phyloP scores from a whole-genome alignment of 345 rosid species.

The Gossypium raimondii region DNA sequence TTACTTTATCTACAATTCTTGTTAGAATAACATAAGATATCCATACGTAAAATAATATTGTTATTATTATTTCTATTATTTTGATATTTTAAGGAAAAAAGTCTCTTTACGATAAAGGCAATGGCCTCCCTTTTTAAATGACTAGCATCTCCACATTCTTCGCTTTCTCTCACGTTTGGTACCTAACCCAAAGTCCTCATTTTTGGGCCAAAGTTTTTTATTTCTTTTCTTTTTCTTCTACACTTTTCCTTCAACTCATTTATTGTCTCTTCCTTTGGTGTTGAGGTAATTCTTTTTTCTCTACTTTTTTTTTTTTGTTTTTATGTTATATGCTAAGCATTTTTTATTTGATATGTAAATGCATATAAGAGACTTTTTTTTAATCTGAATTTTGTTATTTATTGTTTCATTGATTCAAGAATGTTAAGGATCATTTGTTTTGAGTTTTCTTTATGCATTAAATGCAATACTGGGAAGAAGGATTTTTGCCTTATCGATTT shows the following conservation, averaged over 20 bases:
- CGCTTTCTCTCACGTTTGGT: constrained; percentile 23
- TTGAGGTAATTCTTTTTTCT: constrained; percentile 20
- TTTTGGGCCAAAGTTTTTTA: constrained; percentile 2
- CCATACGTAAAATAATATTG: too few relatives aligned
- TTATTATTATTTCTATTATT: too few relatives aligned
- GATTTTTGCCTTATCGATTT: neutral
- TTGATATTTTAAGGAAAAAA: too few relatives aligned
- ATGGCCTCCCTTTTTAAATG: too few relatives aligned
- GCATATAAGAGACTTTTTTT: neutral
- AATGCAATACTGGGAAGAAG: neutral
- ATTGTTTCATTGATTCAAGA: neutral
- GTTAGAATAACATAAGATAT: too few relatives aligned
- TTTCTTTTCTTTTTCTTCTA: neutral
- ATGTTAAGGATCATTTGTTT: neutral
- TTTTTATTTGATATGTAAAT: neutral
- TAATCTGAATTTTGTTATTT: neutral
- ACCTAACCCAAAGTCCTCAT: constrained; percentile 30
- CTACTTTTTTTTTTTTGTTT: neutral
- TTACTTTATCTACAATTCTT: too few relatives aligned
- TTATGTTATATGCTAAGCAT: neutral
- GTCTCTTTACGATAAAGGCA: too few relatives aligned
- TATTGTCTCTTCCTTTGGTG: neutral
- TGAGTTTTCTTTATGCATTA: neutral
- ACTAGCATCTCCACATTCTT: constrained; percentile 26
- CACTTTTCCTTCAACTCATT: constrained; percentile 9